Conservation (phyloP, 805 yeast genomes). For the Myxozyma melibiosi region DNA sequence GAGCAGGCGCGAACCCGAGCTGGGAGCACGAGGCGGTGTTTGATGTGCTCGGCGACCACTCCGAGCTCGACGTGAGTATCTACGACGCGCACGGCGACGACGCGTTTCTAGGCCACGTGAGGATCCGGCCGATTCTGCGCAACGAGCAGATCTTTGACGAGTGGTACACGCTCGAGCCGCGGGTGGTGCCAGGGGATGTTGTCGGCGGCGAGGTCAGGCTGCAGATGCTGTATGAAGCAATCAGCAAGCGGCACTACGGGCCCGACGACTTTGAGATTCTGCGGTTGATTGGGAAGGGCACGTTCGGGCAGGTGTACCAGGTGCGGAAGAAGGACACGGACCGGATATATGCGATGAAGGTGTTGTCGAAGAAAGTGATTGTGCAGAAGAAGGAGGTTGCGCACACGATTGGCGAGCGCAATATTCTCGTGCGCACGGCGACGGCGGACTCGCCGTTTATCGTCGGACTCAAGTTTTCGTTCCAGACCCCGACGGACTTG, state of each 20-base stretch:
- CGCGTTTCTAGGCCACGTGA: slow-evolving; percentile 80
- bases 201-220: slow-evolving; percentile 79
- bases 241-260: slow-evolving; percentile 76
- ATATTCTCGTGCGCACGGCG: slow-evolving; percentile 89
- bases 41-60: slow-evolving; percentile 82
- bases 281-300: slow-evolving; percentile 90
- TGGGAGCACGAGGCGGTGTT: slow-evolving; percentile 94
- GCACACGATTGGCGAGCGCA: slow-evolving; percentile 96
- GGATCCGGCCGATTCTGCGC: slow-evolving; percentile 61
- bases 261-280: slow-evolving; percentile 94
- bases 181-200: slow-evolving; percentile 56
- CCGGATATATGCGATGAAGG: slow-evolving; percentile 96
- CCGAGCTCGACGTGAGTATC: slow-evolving; percentile 86
- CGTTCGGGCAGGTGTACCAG: slow-evolving; percentile 97
- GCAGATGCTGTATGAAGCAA: slow-evolving; percentile 68
- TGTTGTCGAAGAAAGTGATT: slow-evolving; percentile 88
- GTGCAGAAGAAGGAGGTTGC: slow-evolving; percentile 97
- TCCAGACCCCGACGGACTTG: slow-evolving; percentile 91
- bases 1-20: slow-evolving; percentile 59
- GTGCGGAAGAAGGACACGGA: slow-evolving; percentile 87
- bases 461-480: slow-evolving; percentile 92
- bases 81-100: slow-evolving; percentile 85
- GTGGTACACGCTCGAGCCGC: slow-evolving; percentile 75
- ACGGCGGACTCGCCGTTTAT: slow-evolving; percentile 88
- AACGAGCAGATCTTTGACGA: slow-evolving; percentile 52